These are phyloP conservation scores for Parathielavia hyrcaniae DNA, from an alignment of 495 filamentous ascomycete species.

Conservation along the genomic window DNA sequence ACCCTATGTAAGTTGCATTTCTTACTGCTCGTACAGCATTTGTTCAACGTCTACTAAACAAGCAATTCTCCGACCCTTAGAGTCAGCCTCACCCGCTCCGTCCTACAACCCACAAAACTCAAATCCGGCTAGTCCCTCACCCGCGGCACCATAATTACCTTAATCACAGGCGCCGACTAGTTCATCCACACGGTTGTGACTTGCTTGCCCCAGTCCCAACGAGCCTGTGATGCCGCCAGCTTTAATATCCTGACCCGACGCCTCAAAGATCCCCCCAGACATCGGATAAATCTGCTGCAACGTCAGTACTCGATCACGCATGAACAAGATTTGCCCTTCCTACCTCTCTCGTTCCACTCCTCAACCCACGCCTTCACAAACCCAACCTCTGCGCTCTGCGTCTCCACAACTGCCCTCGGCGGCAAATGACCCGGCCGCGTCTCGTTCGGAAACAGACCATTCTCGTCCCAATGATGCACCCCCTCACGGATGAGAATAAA, in stretches of 20 bases:
- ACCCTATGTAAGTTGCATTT: no score
- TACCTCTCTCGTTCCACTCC: constrained; percentile 41
- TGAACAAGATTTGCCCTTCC: background rate
- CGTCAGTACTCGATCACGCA: constrained; percentile 2
- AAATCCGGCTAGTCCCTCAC: no score
- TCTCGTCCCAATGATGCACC: constrained; percentile 70
- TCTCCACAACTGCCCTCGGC: constrained; percentile 47
- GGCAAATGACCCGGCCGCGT: constrained; percentile 47
- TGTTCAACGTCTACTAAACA: no score
- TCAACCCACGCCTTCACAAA: constrained; percentile 63
- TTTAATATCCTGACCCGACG: background rate
- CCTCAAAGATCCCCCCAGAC: background rate
- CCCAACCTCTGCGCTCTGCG: constrained; percentile 48
- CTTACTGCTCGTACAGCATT: no score
- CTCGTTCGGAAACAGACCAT: constrained; percentile 58
- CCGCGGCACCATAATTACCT: no score
- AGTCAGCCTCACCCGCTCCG: no score
- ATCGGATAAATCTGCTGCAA: background rate
- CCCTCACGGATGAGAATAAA: constrained; percentile 56
- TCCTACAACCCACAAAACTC: no score
- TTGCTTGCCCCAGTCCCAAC: no score
- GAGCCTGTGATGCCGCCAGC: background rate
- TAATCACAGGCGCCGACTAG: no score
- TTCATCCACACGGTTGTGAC: no score
- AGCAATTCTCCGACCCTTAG: no score